phyloP scores from a whole-genome alignment of 495 filamentous ascomycete species.

The Annulohypoxylon maeteangense region DNA sequence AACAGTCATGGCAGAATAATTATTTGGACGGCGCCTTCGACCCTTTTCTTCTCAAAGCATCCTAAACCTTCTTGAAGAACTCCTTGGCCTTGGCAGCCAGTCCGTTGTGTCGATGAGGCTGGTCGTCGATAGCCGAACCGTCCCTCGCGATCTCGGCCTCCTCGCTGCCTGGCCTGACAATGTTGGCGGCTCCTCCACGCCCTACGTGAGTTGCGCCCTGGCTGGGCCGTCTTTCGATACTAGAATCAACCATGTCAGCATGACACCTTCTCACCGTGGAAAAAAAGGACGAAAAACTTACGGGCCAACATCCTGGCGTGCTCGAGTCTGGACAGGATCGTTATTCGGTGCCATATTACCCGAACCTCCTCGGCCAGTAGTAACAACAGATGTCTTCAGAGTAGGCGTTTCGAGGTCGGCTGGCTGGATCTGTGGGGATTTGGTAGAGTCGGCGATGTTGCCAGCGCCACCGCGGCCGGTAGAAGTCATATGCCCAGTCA shows the following conservation, averaged over 20 bases:
- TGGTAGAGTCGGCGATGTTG: constrained; percentile 74
- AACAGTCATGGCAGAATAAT: not conserved
- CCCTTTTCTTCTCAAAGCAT: constrained; percentile 16
- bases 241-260: constrained; percentile 32
- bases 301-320: constrained; percentile 82
- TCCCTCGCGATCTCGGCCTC: constrained; percentile 52
- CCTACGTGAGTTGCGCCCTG: constrained; percentile 58
- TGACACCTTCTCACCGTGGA: not conserved
- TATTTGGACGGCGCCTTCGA: not conserved
- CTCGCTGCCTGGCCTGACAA: constrained; percentile 51
- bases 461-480: constrained; percentile 70
- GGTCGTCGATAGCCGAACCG: constrained; percentile 36
- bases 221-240: constrained; percentile 53
- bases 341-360: constrained; percentile 80
- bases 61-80: constrained; percentile 62
- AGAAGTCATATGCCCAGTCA: constrained; percentile 53
- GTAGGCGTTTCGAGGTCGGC: constrained; percentile 80
- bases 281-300: constrained; percentile 42
- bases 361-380: constrained; percentile 73
- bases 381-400: constrained; percentile 82
- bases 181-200: constrained; percentile 68
- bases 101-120: constrained; percentile 45
- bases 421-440: constrained; percentile 58
- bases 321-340: constrained; percentile 75
- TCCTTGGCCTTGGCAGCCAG: constrained; percentile 66